Evolutionary conservation across 352 stramenopile genomes (phyloP).

Genomic region (Phytophthora idaei): DNA sequence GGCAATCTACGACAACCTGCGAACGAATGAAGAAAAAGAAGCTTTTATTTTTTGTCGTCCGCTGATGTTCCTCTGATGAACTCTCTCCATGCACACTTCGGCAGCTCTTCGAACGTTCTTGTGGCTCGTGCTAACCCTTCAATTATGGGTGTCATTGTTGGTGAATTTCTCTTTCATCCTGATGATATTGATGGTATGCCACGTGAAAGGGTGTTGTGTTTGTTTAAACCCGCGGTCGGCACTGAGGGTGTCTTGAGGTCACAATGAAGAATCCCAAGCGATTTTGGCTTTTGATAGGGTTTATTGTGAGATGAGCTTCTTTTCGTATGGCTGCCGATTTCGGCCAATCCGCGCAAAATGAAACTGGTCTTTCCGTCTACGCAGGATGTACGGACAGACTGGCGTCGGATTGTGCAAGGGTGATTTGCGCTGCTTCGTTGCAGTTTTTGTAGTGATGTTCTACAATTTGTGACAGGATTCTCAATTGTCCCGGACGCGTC

Average conservation of each 20-base stretch:
- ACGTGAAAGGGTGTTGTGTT: neutral
- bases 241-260: neutral
- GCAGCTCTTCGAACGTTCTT: too few relatives aligned
- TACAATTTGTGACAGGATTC: neutral
- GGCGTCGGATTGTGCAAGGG: neutral
- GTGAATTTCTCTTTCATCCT: neutral
- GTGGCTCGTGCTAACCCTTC: too few relatives aligned
- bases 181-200: neutral
- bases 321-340: neutral
- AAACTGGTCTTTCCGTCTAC: neutral
- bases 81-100: neutral
- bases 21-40: neutral
- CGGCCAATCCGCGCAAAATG: neutral
- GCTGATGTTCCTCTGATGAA: neutral
- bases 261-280: neutral
- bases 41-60: neutral
- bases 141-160: too few relatives aligned
- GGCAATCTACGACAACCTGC: neutral
- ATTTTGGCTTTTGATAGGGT: neutral
- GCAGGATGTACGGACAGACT: neutral
- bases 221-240: neutral
- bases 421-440: neutral
- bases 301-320: neutral
- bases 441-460: neutral
- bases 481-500: neutral